Base-by-base conservation (phyloP, 1,284 basidiomycete species). In the Ceratobasidium theobromae region DNA sequence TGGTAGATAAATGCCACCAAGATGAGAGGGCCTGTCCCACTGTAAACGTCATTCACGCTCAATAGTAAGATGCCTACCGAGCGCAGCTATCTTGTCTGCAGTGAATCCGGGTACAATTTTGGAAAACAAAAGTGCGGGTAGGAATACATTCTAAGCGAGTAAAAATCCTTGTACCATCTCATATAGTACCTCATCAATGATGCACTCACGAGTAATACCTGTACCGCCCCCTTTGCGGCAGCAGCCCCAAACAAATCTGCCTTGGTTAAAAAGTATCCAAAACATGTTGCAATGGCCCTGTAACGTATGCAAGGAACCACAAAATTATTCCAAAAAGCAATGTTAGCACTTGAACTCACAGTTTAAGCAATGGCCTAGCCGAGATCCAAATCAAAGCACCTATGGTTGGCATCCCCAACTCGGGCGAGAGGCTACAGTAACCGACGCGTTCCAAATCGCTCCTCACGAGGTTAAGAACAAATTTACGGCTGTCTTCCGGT, bases 91-190 rank as follows among this genome's bases (percentile, higher is more conserved):
- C 70, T 90, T 91, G 23, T 86, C 79, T 0, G 81, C 72, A 1
- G 80, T 85, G 71, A 93, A 90, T 0, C 89, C 83, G 0, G 88
- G 84, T 0, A 92, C 82, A 68, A 93, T 89, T 69, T 86, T 89
- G 1, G 86, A 86, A 74, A 93, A 92, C 76, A 92, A 78, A 11
- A 93, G 80, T 66, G 82, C 82, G 2, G 91, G 91, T 1, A 88
- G 72, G 0, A 83, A 79, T 66, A 92, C 80, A 70, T 89, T 91
- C 81, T 87, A 69, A 43, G 16, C 60, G 35, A 21, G 18, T 48
- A 32, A 32, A n/a, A n/a, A n/a, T n/a, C n/a, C n/a, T n/a, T n/a
- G n/a, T n/a, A n/a, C n/a, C n/a, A n/a, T n/a, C n/a, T n/a, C n/a
- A n/a, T n/a, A n/a, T n/a, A n/a, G n/a, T n/a, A n/a, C n/a, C n/a